These are phyloP conservation scores for Cenchrus fungigraminus DNA, from an alignment of 176 grass and related monocot genomes.

Conservation along the genomic window DNA sequence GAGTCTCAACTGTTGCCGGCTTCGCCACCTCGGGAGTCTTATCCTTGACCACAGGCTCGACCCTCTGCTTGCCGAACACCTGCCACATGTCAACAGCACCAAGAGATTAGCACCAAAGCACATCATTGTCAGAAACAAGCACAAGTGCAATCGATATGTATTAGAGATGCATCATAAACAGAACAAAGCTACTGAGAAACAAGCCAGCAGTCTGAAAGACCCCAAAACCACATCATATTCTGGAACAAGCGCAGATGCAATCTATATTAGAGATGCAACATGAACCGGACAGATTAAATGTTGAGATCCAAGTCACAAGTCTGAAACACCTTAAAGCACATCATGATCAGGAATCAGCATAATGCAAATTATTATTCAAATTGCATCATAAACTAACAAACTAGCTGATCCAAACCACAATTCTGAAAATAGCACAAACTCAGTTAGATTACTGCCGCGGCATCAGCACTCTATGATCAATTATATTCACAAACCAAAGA, in stretches of 20 bases:
- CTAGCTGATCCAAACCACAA: neutral
- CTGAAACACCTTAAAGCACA: neutral
- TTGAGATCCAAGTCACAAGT: neutral
- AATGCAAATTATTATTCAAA: neutral
- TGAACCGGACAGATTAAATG: neutral
- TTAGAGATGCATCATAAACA: neutral
- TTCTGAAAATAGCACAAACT: neutral
- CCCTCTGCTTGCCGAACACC: conserved; percentile 47
- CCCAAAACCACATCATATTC: neutral
- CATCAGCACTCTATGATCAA: neutral
- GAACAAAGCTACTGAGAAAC: neutral
- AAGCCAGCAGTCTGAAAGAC: neutral
- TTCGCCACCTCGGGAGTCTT: neutral
- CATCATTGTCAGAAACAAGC: neutral
- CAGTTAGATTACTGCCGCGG: neutral
- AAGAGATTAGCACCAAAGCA: neutral
- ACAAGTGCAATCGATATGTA: neutral
- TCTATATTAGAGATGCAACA: neutral
- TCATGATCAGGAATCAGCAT: neutral
- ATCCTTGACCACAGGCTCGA: conserved; percentile 41
- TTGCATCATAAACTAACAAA: neutral
- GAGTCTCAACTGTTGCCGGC: neutral
- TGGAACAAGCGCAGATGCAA: neutral
- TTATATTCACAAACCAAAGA: neutral
- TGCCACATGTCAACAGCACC: neutral